Percentiles rank a stretch among this genome's conserved stretches.
phyloP scores from a whole-genome alignment of 2,329 filamentous ascomycete species.

The Aspergillus carbonarius region DNA sequence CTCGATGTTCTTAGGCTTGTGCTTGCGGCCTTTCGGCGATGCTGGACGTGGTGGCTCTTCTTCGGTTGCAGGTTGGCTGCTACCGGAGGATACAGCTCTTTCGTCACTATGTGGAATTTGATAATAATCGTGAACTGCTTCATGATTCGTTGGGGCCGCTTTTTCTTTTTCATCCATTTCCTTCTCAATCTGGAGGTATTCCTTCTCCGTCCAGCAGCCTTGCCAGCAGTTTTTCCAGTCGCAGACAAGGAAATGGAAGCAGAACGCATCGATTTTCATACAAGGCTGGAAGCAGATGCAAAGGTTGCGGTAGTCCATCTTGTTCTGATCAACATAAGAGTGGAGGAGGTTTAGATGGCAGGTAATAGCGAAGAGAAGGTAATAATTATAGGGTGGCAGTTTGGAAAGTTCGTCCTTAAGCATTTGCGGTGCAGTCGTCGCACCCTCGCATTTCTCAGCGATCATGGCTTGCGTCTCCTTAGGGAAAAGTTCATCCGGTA shows the following conservation, averaged over 20 bases:
- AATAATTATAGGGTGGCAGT: slow-evolving; percentile 96
- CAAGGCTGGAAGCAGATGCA: slow-evolving; percentile 97
- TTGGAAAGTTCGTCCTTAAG: slow-evolving; percentile 90
- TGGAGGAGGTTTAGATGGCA: slow-evolving; percentile 91
- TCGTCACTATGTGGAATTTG: slow-evolving; percentile 46
- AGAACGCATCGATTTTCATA: slow-evolving; percentile 93
- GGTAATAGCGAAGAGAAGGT: slow-evolving; percentile 94
- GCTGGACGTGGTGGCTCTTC: slow-evolving; percentile 32
- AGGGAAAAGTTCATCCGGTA: slow-evolving; percentile 92
- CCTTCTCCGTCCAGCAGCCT: slow-evolving; percentile 86
- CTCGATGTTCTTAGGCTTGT: slow-evolving; percentile 36
- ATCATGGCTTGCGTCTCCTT: slow-evolving; percentile 79
- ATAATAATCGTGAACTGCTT: slow-evolving; percentile 17
- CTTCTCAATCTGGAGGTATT: slow-evolving; percentile 63
- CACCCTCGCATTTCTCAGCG: slow-evolving; percentile 73
- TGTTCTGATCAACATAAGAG: slow-evolving; percentile 91
- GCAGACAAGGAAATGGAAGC: slow-evolving; percentile 91
- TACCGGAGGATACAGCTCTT: slow-evolving; percentile 63
- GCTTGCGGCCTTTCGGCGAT: slow-evolving; percentile 31
- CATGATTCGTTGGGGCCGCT: slow-evolving; percentile 26
- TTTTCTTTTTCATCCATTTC: slow-evolving; percentile 38
- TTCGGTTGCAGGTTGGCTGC: slow-evolving; percentile 53
- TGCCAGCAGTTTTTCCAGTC: slow-evolving; percentile 98
- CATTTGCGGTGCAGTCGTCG: slow-evolving; percentile 77
- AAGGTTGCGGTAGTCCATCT: slow-evolving; percentile 95